A percentile compares a stretch with the other conserved stretches of the same genome.
Conservation (phyloP, 2,329 filamentous ascomycete species). For the Chaetomium strumarium region DNA sequence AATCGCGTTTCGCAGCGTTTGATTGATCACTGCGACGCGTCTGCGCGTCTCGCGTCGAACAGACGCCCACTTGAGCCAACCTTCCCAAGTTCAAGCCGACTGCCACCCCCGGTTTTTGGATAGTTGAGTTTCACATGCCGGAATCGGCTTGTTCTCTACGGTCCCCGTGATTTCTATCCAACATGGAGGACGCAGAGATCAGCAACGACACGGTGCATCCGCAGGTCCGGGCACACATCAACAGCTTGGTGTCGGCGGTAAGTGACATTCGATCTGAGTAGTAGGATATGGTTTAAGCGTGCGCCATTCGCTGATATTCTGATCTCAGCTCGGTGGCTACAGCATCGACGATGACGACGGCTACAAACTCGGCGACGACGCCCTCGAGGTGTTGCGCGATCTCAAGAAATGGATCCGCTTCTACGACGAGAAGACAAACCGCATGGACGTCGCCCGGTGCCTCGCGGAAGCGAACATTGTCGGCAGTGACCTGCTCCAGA, state of each 20-base stretch:
- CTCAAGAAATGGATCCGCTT: slow-evolving; percentile 92
- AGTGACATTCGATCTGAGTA: slow-evolving; percentile 36
- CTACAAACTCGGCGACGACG: slow-evolving; percentile 90
- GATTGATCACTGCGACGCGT: slow-evolving; percentile 19
- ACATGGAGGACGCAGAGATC: slow-evolving; percentile 51
- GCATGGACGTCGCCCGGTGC: slow-evolving; percentile 90
- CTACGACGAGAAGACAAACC: slow-evolving; percentile 88
- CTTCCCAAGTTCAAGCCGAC: not conserved
- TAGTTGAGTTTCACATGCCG: slow-evolving; percentile 12
- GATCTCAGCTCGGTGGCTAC: slow-evolving; percentile 72
- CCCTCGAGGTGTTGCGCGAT: slow-evolving; percentile 84
- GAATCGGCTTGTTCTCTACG: not conserved
- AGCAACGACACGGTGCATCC: slow-evolving; percentile 68
- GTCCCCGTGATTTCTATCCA: slow-evolving; percentile 16
- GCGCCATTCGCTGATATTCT: slow-evolving; percentile 15
- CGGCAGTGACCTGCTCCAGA: slow-evolving; percentile 81
- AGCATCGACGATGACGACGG: slow-evolving; percentile 72
- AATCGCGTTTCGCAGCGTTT: slow-evolving; percentile 6
- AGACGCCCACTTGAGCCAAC: slow-evolving; percentile 4
- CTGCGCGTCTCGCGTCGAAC: not conserved
- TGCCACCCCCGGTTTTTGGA: not conserved
- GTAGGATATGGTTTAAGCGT: not conserved
- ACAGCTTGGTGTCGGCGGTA: slow-evolving; percentile 89
- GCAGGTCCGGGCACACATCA: slow-evolving; percentile 88
- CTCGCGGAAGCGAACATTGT: slow-evolving; percentile 90